Conservation (phyloP, 306 rosid genomes). For the Purshia tridentata region DNA sequence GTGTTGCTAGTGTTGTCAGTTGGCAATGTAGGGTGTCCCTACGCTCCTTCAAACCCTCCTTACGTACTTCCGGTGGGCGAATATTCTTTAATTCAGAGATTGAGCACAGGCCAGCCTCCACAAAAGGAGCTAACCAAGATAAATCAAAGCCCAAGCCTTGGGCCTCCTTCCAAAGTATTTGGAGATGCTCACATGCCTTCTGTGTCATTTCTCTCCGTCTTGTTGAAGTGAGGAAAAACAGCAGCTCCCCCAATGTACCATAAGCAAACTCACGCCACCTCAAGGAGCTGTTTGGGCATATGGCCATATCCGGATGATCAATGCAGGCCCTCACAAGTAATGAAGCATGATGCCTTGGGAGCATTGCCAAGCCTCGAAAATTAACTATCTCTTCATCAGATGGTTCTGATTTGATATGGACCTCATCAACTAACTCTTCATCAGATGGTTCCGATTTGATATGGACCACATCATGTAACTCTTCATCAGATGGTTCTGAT, state of each 20-base stretch:
- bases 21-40: slow-evolving; percentile 12
- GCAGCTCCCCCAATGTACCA: slow-evolving; percentile 17
- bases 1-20: slow-evolving; percentile 1
- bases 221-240: slow-evolving; percentile 17
- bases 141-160: slow-evolving; percentile 1
- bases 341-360: slow-evolving; percentile 6
- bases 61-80: background rate
- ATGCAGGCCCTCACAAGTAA: slow-evolving; percentile 10
- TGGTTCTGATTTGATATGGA: background rate
- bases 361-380: slow-evolving; percentile 16
- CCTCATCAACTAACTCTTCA: background rate
- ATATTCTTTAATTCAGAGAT: background rate
- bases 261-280: slow-evolving; percentile 16
- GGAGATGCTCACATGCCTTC: background rate
- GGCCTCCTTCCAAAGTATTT: slow-evolving; percentile 11
- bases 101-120: background rate
- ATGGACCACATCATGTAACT: background rate
- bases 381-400: background rate
- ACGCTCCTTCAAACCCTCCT: slow-evolving; percentile 1
- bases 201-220: slow-evolving; percentile 2
- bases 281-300: background rate
- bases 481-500: background rate
- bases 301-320: slow-evolving; percentile 9
- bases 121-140: slow-evolving; percentile 8
- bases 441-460: background rate